phyloP scores from a whole-genome alignment of 75 land plant genomes.

The Pseudotsuga menziesii region DNA sequence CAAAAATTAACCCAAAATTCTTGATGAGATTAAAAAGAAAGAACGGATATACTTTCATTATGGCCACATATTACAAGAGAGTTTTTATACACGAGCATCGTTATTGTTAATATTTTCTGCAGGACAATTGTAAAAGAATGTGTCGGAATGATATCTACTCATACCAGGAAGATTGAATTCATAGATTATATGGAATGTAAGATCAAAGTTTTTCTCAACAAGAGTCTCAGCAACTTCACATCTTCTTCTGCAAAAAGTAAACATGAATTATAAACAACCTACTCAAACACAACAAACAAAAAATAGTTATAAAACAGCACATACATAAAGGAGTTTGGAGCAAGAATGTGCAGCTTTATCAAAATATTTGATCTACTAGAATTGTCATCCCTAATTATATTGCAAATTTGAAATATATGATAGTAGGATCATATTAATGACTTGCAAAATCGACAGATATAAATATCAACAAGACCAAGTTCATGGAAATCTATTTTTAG shows the following conservation, averaged over 20 bases:
- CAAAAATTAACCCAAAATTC: background rate
- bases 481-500: background rate
- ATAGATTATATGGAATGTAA: constrained; percentile 89
- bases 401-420: background rate
- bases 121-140: background rate
- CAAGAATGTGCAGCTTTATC: background rate
- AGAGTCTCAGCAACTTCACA: constrained; percentile 87
- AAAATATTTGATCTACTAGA: background rate
- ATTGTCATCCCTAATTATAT: background rate
- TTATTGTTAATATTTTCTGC: background rate
- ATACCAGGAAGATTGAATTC: constrained; percentile 91
- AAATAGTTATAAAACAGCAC: background rate
- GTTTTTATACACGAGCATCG: background rate
- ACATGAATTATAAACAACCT: background rate
- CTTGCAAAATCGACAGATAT: background rate
- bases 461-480: background rate
- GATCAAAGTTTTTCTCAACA: constrained; percentile 88
- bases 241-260: constrained; percentile 69
- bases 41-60: background rate
- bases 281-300: background rate
- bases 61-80: background rate
- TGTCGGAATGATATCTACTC: background rate
- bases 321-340: background rate
- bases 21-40: background rate
- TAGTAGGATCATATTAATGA: background rate